These are phyloP conservation scores for Potentilla sterilis DNA, from an alignment of 306 rosid species.

Conservation along the genomic window DNA sequence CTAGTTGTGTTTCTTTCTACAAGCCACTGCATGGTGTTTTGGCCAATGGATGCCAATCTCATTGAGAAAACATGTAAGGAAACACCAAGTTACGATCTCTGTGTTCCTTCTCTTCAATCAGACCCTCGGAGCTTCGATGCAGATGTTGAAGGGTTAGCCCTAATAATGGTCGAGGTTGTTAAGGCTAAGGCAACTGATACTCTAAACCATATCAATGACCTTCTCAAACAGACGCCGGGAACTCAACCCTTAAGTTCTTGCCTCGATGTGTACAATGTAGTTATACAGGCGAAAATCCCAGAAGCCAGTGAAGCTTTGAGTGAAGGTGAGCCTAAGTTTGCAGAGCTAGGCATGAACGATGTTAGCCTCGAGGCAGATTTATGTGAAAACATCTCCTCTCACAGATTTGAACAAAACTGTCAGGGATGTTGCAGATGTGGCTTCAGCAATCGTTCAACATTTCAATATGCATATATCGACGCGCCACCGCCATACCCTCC, in stretches of 20 bases:
- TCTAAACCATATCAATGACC: neutral
- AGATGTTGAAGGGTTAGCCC: slow-evolving; percentile 37
- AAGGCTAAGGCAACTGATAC: slow-evolving; percentile 28
- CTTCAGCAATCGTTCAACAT: neutral
- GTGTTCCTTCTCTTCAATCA: slow-evolving; percentile 28
- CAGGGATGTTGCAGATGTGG: slow-evolving; percentile 18
- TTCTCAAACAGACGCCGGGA: slow-evolving; percentile 7
- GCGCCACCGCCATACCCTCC: too few species aligned
- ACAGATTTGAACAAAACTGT: slow-evolving; percentile 26
- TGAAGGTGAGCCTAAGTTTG: slow-evolving; percentile 35
- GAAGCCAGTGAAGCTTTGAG: slow-evolving; percentile 33
- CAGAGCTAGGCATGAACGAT: slow-evolving; percentile 38
- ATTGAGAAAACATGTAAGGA: too few species aligned
- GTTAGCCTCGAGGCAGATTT: slow-evolving; percentile 32
- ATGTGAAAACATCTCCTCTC: slow-evolving; percentile 39
- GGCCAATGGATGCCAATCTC: too few species aligned
- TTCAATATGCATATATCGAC: too few species aligned
- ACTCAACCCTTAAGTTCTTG: slow-evolving; percentile 25
- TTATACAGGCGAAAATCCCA: slow-evolving; percentile 38
- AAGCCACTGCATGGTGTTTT: too few species aligned
- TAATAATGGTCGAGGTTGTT: slow-evolving; percentile 32
- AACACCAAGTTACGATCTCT: slow-evolving; percentile 26
- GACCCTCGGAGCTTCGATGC: slow-evolving; percentile 31
- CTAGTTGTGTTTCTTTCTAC: too few species aligned
- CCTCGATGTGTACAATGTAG: slow-evolving; percentile 16